These are phyloP conservation scores for Phytophthora hybrid DNA, from an alignment of 352 stramenopile genomes.

Conservation along the genomic window DNA sequence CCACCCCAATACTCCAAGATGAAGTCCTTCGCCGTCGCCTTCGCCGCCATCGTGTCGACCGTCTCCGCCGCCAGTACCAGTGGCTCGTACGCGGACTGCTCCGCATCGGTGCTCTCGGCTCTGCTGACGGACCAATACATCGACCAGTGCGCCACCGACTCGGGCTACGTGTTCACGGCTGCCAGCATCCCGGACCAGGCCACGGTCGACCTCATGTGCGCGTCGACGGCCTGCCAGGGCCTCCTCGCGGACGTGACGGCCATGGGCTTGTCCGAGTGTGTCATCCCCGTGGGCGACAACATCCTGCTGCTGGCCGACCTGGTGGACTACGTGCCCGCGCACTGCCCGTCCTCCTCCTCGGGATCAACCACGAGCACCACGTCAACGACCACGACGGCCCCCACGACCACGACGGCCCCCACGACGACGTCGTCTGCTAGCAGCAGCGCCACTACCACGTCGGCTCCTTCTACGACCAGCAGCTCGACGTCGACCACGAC, in stretches of 20 bases:
- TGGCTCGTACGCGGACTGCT: constrained; percentile 35
- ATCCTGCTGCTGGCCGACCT: constrained; percentile 40
- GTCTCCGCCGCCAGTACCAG: constrained; percentile 26
- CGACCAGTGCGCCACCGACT: constrained; percentile 35
- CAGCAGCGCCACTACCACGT: background rate
- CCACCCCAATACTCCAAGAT: constrained; percentile 24
- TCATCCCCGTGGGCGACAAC: constrained; percentile 38
- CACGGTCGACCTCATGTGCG: constrained; percentile 36
- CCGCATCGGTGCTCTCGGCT: constrained; percentile 23
- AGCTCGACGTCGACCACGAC: constrained; percentile 9
- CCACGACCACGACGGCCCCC: constrained; percentile 13
- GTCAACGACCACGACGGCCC: constrained; percentile 23
- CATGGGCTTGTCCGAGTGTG: constrained; percentile 36
- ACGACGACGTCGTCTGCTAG: constrained; percentile 5
- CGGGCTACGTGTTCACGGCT: constrained; percentile 39
- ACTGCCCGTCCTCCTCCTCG: constrained; percentile 31
- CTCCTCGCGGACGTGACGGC: constrained; percentile 28
- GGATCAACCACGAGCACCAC: constrained; percentile 35
- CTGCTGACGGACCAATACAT: constrained; percentile 40
- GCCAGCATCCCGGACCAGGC: constrained; percentile 29
- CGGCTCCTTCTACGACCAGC: constrained; percentile 12
- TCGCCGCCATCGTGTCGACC: constrained; percentile 27
- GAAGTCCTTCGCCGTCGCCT: constrained; percentile 35
- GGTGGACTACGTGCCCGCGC: constrained; percentile 30
- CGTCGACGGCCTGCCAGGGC: constrained; percentile 27